Conservation (phyloP, 75 land plant genomes). For the Pinus albicaulis region DNA sequence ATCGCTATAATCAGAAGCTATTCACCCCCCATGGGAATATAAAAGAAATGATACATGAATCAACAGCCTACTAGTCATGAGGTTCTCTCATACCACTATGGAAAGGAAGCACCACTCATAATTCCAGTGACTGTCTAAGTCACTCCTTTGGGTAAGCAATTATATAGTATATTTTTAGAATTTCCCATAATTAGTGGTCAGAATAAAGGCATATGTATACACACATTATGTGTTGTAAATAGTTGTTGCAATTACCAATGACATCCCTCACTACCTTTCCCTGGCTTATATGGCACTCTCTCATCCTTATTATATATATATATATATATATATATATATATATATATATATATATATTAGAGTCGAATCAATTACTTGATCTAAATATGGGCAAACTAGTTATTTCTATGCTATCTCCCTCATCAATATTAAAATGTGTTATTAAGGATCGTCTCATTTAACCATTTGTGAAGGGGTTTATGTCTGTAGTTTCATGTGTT, state of each 20-base stretch:
- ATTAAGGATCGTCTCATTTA: no score
- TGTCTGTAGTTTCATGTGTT: no score
- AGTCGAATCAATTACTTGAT: no score
- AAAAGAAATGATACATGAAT: no score
- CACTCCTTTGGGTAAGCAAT: slow-evolving; percentile 49
- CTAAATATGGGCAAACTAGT: no score
- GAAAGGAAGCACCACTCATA: slow-evolving; percentile 64
- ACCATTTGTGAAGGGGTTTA: no score
- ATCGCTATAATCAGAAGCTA: no score
- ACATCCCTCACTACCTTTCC: slow-evolving; percentile 52
- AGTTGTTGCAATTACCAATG: slow-evolving; percentile 45
- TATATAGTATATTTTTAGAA: background rate
- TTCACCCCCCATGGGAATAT: no score
- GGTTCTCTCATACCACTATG: slow-evolving; percentile 70
- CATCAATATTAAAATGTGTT: no score
- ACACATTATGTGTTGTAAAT: slow-evolving; percentile 41
- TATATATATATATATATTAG: no score
- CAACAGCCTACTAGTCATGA: slow-evolving; percentile 65
- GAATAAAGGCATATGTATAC: slow-evolving; percentile 31
- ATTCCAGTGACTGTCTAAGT: slow-evolving; percentile 46
- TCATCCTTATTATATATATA: background rate
- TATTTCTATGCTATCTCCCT: no score
- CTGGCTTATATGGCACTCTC: slow-evolving; percentile 67
- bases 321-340: no score
- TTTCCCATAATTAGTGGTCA: background rate